Percentiles rank a stretch among this genome's conserved stretches.
These are phyloP conservation scores for Bolboschoenoplectus hybrid DNA, from an alignment of 202 grass and related monocot species.

Conservation along the genomic window DNA sequence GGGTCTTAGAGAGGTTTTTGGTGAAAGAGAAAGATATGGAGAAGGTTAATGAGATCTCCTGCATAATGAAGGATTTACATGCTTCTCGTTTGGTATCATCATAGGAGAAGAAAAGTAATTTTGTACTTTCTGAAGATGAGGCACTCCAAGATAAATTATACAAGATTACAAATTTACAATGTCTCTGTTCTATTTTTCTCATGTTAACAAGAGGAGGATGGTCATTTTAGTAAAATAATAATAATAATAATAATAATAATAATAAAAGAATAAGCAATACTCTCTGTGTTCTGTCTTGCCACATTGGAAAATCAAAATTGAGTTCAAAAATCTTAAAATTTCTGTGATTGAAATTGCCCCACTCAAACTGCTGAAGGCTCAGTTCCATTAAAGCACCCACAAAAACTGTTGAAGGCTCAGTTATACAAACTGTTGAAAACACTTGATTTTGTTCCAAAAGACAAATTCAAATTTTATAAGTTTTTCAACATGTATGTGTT, in stretches of 20 bases:
- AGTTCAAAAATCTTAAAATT: neutral
- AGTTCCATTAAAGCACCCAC: neutral
- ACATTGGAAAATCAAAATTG: neutral
- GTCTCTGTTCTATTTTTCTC: neutral
- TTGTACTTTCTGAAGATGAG: neutral
- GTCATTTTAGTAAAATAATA: neutral
- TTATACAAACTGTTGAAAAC: neutral
- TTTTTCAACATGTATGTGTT: neutral
- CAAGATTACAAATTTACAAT: neutral
- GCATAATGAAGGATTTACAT: slow-evolving; percentile 56
- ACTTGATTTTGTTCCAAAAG: neutral
- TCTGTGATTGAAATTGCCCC: neutral
- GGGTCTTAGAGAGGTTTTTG: slow-evolving; percentile 71
- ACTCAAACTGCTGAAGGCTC: neutral
- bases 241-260: too few relatives aligned
- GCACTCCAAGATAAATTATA: neutral
- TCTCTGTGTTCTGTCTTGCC: neutral
- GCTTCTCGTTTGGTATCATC: neutral
- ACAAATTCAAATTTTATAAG: neutral
- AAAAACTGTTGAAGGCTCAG: neutral
- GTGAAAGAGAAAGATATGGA: slow-evolving; percentile 45
- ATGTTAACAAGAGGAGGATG: neutral
- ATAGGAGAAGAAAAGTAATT: neutral
- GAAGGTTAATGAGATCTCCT: slow-evolving; percentile 65
- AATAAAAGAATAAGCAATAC: too few relatives aligned